These are phyloP conservation scores for Phialocephala subalpina DNA, from an alignment of 2,329 filamentous ascomycete genomes.

Conservation along the genomic window DNA sequence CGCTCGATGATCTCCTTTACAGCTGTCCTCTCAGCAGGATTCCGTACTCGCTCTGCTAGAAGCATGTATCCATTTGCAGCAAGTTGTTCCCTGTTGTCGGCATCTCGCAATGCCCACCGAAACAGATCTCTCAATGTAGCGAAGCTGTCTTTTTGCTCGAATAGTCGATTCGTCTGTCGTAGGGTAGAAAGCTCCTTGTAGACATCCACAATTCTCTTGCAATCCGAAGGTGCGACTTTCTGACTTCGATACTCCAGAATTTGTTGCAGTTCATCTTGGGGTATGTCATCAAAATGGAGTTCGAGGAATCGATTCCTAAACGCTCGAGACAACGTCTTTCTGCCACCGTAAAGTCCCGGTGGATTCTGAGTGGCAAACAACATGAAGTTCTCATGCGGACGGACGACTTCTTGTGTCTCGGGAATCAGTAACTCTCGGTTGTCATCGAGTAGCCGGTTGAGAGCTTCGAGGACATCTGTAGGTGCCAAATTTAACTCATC, in stretches of 20 bases:
- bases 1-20: slow-evolving; percentile 90
- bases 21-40: slow-evolving; percentile 82
- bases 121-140: slow-evolving; percentile 96
- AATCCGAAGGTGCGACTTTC: slow-evolving; percentile 89
- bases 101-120: slow-evolving; percentile 87
- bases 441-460: slow-evolving; percentile 95
- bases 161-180: slow-evolving; percentile 88
- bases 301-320: slow-evolving; percentile 98
- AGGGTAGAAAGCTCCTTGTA: slow-evolving; percentile 92
- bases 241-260: slow-evolving; percentile 90
- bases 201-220: slow-evolving; percentile 87
- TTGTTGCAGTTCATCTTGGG: slow-evolving; percentile 89
- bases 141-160: slow-evolving; percentile 97
- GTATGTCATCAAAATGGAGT: slow-evolving; percentile 97
- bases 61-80: slow-evolving; percentile 96
- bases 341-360: slow-evolving; percentile 91
- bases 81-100: slow-evolving; percentile 86
- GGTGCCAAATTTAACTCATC: slow-evolving; percentile 97
- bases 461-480: slow-evolving; percentile 93
- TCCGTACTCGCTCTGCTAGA: slow-evolving; percentile 91
- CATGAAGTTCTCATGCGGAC: slow-evolving; percentile 94
- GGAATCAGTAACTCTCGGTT: slow-evolving; percentile 95
- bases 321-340: slow-evolving; percentile 90
- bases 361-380: slow-evolving; percentile 98
- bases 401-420: slow-evolving; percentile 93